Percentiles rank a stretch among this genome's conserved stretches.
phyloP scores from a whole-genome alignment of 768 basidiomycete genomes.

The Hygrophorus pudorinus region DNA sequence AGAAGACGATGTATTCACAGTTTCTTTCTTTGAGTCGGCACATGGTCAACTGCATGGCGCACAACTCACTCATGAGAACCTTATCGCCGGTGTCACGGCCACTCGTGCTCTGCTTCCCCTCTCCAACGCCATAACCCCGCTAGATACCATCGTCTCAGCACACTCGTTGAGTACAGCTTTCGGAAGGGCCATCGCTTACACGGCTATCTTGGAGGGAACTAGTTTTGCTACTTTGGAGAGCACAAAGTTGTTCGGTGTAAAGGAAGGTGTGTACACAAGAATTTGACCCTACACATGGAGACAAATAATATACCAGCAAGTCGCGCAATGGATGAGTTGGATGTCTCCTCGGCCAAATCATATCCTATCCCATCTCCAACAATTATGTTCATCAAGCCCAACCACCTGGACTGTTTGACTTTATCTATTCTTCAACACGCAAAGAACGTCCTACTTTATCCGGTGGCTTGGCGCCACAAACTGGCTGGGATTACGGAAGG shows the following conservation, averaged over 20 bases:
- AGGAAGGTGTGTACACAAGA: slow-evolving; percentile 29
- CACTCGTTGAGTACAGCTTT: slow-evolving; percentile 67
- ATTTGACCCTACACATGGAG: neutral
- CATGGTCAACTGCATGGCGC: slow-evolving; percentile 47
- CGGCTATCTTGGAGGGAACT: slow-evolving; percentile 64
- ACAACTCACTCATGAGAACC: slow-evolving; percentile 71
- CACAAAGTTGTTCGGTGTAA: slow-evolving; percentile 37
- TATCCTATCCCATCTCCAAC: slow-evolving; percentile 69
- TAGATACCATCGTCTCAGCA: slow-evolving; percentile 73
- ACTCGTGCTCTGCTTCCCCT: slow-evolving; percentile 67
- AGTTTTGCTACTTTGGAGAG: slow-evolving; percentile 61
- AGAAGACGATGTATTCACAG: slow-evolving; percentile 53
- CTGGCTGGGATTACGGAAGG: slow-evolving; percentile 58
- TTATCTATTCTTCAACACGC: slow-evolving; percentile 44
- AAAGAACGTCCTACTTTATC: slow-evolving; percentile 41
- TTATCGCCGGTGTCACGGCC: slow-evolving; percentile 85
- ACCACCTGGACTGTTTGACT: slow-evolving; percentile 48
- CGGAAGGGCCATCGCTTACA: slow-evolving; percentile 73
- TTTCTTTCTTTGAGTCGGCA: slow-evolving; percentile 50
- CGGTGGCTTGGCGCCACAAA: slow-evolving; percentile 75
- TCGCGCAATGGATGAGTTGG: slow-evolving; percentile 27
- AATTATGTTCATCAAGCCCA: slow-evolving; percentile 61
- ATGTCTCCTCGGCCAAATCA: slow-evolving; percentile 34
- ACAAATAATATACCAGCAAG: slow-evolving; percentile 10
- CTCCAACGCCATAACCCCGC: slow-evolving; percentile 51